Base-by-base conservation (phyloP, 352 stramenopile genomes). In the Pythium phragmitis region DNA sequence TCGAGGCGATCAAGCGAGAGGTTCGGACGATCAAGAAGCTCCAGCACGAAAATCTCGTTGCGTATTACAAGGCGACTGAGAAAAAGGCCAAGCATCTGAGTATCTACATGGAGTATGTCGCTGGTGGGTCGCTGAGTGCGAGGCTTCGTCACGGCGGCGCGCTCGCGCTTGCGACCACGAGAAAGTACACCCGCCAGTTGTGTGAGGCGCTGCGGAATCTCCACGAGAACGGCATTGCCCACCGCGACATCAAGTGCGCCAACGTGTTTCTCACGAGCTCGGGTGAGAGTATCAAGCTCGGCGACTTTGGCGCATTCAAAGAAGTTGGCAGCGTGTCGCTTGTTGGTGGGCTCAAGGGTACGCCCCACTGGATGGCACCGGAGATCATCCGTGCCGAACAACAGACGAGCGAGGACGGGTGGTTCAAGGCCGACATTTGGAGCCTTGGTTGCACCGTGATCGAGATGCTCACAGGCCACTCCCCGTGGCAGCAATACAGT, bases 351-450 rank as follows among this genome's bases (percentile, higher is more conserved):
- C 63, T 97, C 30, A 96, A 96, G 62, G 90, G 92, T 1, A 97
- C 92, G 3, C 87, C 89, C 1, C 88, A 94, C 36, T 98, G 90
- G 90, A 98, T 97, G 89, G 91, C 92, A 1, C 92, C 91, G 1
- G 92, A 97, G 50, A 83, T 98, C 12, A 96, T 97, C 48, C 68
- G 77, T 21, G 55, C 54, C 7, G 76, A 86, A 48, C 65, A 87
- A 62, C 67, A 80, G 2, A 75, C 62, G 6, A 80, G 58, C 50
- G 70, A 83, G 33, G 80, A 89, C 46, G 76, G 81, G 19, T 97
- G 91, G 91, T 88, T 93, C 59, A 82, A 88, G 52, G 92, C 92
- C 14, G 94, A 98, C 45, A 82, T 98, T 11, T 98, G 94, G 94
- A 97, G 87, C 67, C 68, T 98, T 6, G 94, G 94, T 7, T 98